Percentiles rank a stretch among this genome's conserved stretches.
phyloP scores from a whole-genome alignment of 139 green algal genomes.

The Yamagishiella unicocca region DNA sequence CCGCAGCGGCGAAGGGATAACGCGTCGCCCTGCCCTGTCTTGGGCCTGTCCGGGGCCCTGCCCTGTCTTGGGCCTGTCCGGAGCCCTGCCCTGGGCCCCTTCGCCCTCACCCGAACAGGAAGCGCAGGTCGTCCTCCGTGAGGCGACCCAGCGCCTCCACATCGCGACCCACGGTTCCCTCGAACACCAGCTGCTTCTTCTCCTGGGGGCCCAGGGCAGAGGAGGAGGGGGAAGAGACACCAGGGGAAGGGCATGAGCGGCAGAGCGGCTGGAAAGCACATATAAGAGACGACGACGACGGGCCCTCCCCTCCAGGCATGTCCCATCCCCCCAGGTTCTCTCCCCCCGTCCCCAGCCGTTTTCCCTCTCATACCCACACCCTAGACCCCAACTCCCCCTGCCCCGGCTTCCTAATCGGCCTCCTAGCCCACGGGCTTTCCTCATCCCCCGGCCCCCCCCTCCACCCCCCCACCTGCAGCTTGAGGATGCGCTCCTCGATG shows the following conservation, averaged over 20 bases:
- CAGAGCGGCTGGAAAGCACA: neutral
- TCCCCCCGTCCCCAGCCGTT: neutral
- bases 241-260: neutral
- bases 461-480: slow-evolving; percentile 75
- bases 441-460: neutral
- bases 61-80: too few relatives aligned
- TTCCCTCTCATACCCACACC: neutral
- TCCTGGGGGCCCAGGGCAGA: slow-evolving; percentile 72
- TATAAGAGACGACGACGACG: neutral
- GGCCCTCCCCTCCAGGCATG: neutral
- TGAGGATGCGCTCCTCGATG: slow-evolving; percentile 96
- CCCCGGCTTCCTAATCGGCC: neutral
- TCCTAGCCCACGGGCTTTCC: neutral
- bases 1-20: too few relatives aligned
- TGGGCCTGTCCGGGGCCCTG: too few relatives aligned
- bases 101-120: slow-evolving; percentile 94
- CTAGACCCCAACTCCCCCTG: neutral
- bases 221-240: neutral
- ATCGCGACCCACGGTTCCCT: slow-evolving; percentile 90
- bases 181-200: slow-evolving; percentile 93
- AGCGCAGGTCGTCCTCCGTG: slow-evolving; percentile 93
- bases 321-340: neutral
- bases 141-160: slow-evolving; percentile 83
- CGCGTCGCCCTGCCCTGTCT: too few relatives aligned
- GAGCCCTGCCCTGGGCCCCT: too few relatives aligned